These are phyloP conservation scores for Crepidotus sp. DNA, from an alignment of 1,284 basidiomycete species.

Conservation along the genomic window DNA sequence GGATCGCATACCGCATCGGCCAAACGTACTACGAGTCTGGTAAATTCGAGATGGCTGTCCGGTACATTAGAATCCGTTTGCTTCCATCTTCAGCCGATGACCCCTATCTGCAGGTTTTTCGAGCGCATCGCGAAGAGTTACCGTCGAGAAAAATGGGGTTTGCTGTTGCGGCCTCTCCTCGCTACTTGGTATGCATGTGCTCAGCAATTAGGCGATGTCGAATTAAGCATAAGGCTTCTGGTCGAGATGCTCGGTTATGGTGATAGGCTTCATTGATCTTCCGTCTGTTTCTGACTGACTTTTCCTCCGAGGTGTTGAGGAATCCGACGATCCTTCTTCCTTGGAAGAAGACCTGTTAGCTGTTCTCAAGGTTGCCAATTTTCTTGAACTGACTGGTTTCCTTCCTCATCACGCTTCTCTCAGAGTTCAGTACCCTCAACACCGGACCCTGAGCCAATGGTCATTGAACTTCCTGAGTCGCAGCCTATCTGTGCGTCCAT, in stretches of 20 bases:
- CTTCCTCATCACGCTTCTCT: constrained; percentile 1
- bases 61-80: constrained; percentile 32
- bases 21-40: constrained; percentile 69
- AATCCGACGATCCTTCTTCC: constrained; percentile 35
- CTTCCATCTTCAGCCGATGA: background rate
- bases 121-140: constrained; percentile 82
- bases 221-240: constrained; percentile 61
- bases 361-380: constrained; percentile 49
- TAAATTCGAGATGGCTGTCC: constrained; percentile 77
- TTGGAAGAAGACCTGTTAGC: constrained; percentile 60
- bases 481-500: constrained; percentile 50
- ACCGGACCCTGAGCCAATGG: constrained; percentile 39
- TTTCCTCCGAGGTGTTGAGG: constrained; percentile 24
- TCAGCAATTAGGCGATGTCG: constrained; percentile 65
- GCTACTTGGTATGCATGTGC: constrained; percentile 75
- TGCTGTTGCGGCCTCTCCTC: constrained; percentile 64
- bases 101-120: constrained; percentile 57
- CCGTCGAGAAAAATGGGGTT: constrained; percentile 69
- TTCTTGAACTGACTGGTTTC: constrained; percentile 1
- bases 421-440: constrained; percentile 62
- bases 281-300: constrained; percentile 2
- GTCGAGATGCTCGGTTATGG: constrained; percentile 78
- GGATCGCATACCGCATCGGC: constrained; percentile 81
- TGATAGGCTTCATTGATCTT: constrained; percentile 25
- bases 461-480: constrained; percentile 55